Evolutionary conservation across 2,329 filamentous ascomycete species (phyloP), one percentile per base, ranked within the genome.

Genomic region (Pseudogymnoascus sp.): DNA sequence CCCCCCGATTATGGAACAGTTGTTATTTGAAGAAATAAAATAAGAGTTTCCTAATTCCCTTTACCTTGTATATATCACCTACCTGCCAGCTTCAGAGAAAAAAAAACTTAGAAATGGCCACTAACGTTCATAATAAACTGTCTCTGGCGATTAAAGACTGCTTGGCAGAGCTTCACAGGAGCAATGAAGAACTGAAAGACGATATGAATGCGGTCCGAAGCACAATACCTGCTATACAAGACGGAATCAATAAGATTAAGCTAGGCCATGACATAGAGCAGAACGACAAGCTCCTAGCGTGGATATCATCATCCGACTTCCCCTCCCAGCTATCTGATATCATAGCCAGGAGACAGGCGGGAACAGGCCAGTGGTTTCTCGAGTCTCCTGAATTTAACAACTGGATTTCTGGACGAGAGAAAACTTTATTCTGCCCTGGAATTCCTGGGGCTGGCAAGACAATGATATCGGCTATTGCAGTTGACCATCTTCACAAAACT

Each of bases 241-340:
- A 40, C n/a, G 36, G 36, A 40, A 19, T 40, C 36, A 10, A 40
- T 10, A 40, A 10, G n/a, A 53, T 53, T n/a, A 19, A 53, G 21
- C 7, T 26, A n/a, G n/a, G 47, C 28, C 47, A 53, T 17, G 21
- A 26, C 13, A 53, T 19, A 8, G 11, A 53, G 28, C 21, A 53
- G n/a, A 26, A 23, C 26, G 10, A 26, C 6, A 3, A 26, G 17
- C 13, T 53, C 10, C 21, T 53, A 3, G 6, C 75, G 4, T 80
- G 78, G 79, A 68, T 81, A 8, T 73, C 76, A 0, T 64, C 69
- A 2, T 62, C 70, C 4, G 69, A 78, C 36, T 78, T 76, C 64
- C 57, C 60, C 2, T 15, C 69, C 19, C 74, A 79, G 44, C 79
- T 81, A 23, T 71, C 60, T 6, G 78, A 80, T 63, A 72, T 72